Conservation (phyloP, 148 eudicot genomes). For the Cornus kousa region DNA sequence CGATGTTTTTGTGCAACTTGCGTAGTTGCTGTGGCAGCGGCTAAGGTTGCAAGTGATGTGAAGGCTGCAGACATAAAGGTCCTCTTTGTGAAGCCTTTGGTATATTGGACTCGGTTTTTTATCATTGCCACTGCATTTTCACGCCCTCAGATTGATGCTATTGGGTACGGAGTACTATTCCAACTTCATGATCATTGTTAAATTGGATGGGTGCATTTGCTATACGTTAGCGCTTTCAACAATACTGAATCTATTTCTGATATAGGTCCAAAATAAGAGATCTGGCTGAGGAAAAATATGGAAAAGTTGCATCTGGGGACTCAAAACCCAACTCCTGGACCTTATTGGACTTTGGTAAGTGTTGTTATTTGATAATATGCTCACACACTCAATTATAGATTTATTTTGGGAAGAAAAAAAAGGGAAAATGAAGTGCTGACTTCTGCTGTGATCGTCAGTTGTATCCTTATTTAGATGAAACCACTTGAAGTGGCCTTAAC, state of each 20-base stretch:
- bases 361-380: background rate
- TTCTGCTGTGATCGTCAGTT: background rate
- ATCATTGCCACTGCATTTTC: constrained; percentile 95
- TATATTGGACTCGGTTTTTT: constrained; percentile 96
- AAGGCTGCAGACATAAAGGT: constrained; percentile 89
- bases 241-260: constrained; percentile 5
- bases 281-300: constrained; percentile 74
- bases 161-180: constrained; percentile 45
- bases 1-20: constrained; percentile 17
- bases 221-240: background rate
- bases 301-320: constrained; percentile 73
- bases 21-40: constrained; percentile 92
- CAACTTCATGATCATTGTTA: background rate
- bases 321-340: constrained; percentile 94
- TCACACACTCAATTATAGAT: background rate
- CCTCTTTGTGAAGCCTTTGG: constrained; percentile 94
- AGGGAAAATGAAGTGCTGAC: background rate
- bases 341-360: constrained; percentile 86
- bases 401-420: background rate
- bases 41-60: constrained; percentile 90
- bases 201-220: background rate
- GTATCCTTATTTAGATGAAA: too few relatives aligned
- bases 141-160: constrained; percentile 87
- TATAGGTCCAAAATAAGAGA: constrained; percentile 74
- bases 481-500: background rate